Base-by-base conservation (phyloP, 1,284 basidiomycete species). In the Neotropicomus parvogracilis region DNA sequence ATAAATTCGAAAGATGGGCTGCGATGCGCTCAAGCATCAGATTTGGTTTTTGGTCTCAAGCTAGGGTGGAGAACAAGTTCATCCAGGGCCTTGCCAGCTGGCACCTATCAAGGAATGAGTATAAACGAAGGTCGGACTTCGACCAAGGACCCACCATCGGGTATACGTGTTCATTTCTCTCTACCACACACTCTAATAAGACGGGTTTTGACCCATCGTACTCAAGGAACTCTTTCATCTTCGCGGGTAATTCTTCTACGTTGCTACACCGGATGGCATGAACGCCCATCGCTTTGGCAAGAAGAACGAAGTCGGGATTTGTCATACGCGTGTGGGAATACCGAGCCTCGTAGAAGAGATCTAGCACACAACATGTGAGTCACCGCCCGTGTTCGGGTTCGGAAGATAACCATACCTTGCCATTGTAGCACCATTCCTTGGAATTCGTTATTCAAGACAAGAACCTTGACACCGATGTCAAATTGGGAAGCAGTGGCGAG, bases 361-460 rank as follows among this genome's bases (percentile, higher is more conserved):
- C 93, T 64, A 85, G 56, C 3, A 28, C 20, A 44, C n/a, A 36
- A 27, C 32, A n/a, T 19, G 34, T 57, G 12, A 52, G 46, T 26
- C 42, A 44, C 7, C 13, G 20, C 8, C n/a, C 7, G 29, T 43
- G 3, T 1, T 4, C 5, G 14, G 0, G 20, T 16, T 28, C 11
- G 27, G 20, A n/a, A n/a, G 8, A 48, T 26, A 19, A 10, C 64
- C 74, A 45, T 60, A 87, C 87, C 89, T 78, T 98, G 95, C 95
- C 95, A 98, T 75, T 99, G 95, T 44, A 93, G 75, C 16, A 98
- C 95, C 95, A 99, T 98, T 48, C 95, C 95, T 70, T 95, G 91
- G 80, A 93, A 95, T 68, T 93, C 90, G 72, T 95, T 95, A 76
- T 95, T 94, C 60, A 95, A 69, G 19, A 95, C 71, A 56, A 95